Percentiles rank a stretch among this genome's conserved stretches.
Evolutionary conservation across 2,329 filamentous ascomycete species (phyloP).

Genomic region (Periconia macrospinosa): DNA sequence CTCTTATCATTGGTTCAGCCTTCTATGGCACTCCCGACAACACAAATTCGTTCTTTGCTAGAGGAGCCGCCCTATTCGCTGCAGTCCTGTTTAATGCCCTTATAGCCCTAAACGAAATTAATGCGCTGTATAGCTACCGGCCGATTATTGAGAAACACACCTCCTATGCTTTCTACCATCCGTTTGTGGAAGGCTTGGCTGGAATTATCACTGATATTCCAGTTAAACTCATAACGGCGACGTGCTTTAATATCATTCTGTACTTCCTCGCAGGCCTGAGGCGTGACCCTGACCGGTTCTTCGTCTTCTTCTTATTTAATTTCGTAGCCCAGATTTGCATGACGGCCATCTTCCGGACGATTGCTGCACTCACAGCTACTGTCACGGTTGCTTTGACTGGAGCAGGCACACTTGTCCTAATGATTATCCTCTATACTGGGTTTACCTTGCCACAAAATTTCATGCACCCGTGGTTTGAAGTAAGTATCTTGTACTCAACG

Average conservation of each 20-base stretch:
- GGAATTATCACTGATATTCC: slow-evolving; percentile 63
- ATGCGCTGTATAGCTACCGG: slow-evolving; percentile 73
- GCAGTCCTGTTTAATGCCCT: slow-evolving; percentile 67
- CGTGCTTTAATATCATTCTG: slow-evolving; percentile 63
- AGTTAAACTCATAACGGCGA: too few relatives aligned
- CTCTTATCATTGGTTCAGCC: slow-evolving; percentile 74
- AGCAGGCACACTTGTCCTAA: too few relatives aligned
- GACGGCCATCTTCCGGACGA: slow-evolving; percentile 67
- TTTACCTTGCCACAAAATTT: too few relatives aligned
- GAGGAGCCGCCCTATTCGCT: slow-evolving; percentile 68
- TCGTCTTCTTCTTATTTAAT: slow-evolving; percentile 66
- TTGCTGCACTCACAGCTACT: slow-evolving; percentile 51
- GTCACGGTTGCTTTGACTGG: too few relatives aligned
- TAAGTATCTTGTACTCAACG: too few relatives aligned
- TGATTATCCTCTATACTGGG: too few relatives aligned
- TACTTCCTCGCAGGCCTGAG: slow-evolving; percentile 67
- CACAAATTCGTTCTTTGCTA: slow-evolving; percentile 64
- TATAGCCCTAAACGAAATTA: slow-evolving; percentile 77
- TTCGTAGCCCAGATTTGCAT: slow-evolving; percentile 65
- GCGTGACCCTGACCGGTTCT: slow-evolving; percentile 64
- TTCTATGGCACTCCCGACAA: slow-evolving; percentile 69
- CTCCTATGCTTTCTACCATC: slow-evolving; percentile 71
- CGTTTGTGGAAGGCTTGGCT: slow-evolving; percentile 50
- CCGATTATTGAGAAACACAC: slow-evolving; percentile 69
- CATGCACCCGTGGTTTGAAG: too few relatives aligned